These are phyloP conservation scores for Syzygium malaccense DNA, from an alignment of 441 rosid species.

Conservation along the genomic window DNA sequence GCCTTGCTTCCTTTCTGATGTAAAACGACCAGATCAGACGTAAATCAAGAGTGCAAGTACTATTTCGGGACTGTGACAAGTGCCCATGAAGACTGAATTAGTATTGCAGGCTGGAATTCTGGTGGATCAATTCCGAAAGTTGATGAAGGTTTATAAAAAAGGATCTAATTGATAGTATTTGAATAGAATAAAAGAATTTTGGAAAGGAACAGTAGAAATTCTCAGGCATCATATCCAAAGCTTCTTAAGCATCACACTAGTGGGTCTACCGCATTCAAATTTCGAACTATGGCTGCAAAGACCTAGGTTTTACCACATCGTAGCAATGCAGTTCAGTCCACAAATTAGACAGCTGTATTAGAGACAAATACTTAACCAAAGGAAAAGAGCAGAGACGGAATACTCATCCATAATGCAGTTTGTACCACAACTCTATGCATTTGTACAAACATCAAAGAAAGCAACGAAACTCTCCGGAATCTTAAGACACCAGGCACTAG, in stretches of 20 bases:
- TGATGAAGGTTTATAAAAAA: background rate
- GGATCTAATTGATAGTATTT: background rate
- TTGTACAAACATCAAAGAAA: background rate
- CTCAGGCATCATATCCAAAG: background rate
- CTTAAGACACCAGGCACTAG: background rate
- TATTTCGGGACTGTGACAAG: rapidly evolving
- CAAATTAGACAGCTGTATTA: background rate
- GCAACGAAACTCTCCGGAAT: background rate
- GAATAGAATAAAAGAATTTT: background rate
- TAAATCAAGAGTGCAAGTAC: background rate
- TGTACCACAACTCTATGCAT: background rate
- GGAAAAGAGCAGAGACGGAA: background rate
- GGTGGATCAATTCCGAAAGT: background rate
- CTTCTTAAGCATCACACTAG: background rate
- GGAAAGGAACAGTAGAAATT: rapidly evolving
- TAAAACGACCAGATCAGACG: background rate
- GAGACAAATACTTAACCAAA: background rate
- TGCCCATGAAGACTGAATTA: background rate
- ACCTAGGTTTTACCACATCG: background rate
- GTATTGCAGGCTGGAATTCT: background rate
- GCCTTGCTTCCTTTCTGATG: background rate
- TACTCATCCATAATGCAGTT: background rate
- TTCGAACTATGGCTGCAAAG: background rate
- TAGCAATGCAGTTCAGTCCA: background rate
- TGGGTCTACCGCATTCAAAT: background rate